These are phyloP conservation scores for Fusarium liriodendri DNA, from an alignment of 2,329 filamentous ascomycete species.

Conservation along the genomic window DNA sequence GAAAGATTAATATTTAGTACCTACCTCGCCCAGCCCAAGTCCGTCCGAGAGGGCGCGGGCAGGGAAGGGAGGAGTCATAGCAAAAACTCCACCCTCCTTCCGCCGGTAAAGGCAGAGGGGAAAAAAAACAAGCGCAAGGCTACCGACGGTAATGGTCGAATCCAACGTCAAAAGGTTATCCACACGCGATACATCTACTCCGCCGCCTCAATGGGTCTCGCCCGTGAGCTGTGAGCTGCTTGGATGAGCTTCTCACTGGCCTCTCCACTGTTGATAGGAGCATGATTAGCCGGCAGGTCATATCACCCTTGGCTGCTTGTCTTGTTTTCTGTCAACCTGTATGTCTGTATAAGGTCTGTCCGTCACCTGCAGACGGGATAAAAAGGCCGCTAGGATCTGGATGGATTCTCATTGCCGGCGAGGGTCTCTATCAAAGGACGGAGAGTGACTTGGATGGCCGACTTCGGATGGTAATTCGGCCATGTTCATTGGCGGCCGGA, in stretches of 20 bases:
- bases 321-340: slow-evolving; percentile 9
- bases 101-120: slow-evolving; percentile 29
- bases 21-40: background rate
- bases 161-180: slow-evolving; percentile 36
- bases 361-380: slow-evolving; percentile 13
- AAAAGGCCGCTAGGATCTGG: slow-evolving; percentile 1
- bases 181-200: slow-evolving; percentile 25
- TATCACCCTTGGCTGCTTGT: background rate
- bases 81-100: slow-evolving; percentile 36
- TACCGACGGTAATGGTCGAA: slow-evolving; percentile 27
- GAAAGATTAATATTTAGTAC: slow-evolving; percentile 38
- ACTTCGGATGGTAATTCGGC: slow-evolving; percentile 43
- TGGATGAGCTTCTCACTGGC: slow-evolving; percentile 11
- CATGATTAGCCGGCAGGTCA: slow-evolving; percentile 4
- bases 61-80: slow-evolving; percentile 31
- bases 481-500: slow-evolving; percentile 35
- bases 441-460: slow-evolving; percentile 32
- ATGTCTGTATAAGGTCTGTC: slow-evolving; percentile 6
- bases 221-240: background rate
- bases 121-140: slow-evolving; percentile 39
- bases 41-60: slow-evolving; percentile 17
- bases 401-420: slow-evolving; percentile 6
- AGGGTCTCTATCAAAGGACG: slow-evolving; percentile 7
- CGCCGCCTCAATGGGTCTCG: slow-evolving; percentile 28
- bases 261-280: slow-evolving; percentile 25